These are phyloP conservation scores for Ganoderma sinense DNA, from an alignment of 1,284 basidiomycete genomes.

Conservation along the genomic window DNA sequence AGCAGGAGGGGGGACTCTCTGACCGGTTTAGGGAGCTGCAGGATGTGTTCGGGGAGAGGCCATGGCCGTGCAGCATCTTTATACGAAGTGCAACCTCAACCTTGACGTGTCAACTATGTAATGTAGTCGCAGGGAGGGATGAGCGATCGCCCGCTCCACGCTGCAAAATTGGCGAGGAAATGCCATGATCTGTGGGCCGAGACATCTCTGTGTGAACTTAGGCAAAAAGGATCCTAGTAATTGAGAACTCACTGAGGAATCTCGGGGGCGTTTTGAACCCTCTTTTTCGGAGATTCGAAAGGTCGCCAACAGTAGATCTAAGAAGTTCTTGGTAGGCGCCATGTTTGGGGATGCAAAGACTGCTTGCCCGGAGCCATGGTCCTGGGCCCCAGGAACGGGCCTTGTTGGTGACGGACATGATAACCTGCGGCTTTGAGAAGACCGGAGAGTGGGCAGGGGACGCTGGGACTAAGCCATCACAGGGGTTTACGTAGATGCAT, in stretches of 20 bases:
- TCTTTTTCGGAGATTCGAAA: slow-evolving; percentile 38
- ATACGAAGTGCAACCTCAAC: slow-evolving; percentile 21
- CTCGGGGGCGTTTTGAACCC: slow-evolving; percentile 41
- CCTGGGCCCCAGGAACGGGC: slow-evolving; percentile 33
- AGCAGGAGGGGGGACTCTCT: not conserved
- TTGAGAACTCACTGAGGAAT: slow-evolving; percentile 29
- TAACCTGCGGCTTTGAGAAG: slow-evolving; percentile 22
- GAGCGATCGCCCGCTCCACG: slow-evolving; percentile 23
- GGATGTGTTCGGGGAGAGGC: slow-evolving; percentile 19
- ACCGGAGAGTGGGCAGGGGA: slow-evolving; percentile 21
- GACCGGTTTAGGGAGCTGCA: slow-evolving; percentile 10
- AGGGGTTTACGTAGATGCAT: slow-evolving; percentile 27
- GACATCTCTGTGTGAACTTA: slow-evolving; percentile 30
- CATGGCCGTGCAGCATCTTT: slow-evolving; percentile 22
- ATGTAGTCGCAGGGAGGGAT: slow-evolving; percentile 25
- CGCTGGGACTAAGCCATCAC: slow-evolving; percentile 22
- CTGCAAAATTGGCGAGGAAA: slow-evolving; percentile 27
- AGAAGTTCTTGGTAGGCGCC: slow-evolving; percentile 26
- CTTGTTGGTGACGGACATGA: slow-evolving; percentile 29
- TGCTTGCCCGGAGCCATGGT: slow-evolving; percentile 29
- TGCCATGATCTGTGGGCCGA: slow-evolving; percentile 22
- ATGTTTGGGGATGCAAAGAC: slow-evolving; percentile 26
- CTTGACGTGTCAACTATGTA: slow-evolving; percentile 33
- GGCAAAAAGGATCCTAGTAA: slow-evolving; percentile 22
- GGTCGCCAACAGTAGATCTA: slow-evolving; percentile 24